Evolutionary conservation across 768 basidiomycete genomes (phyloP), one percentile per base, ranked within the genome.

Genomic region (Suillus bovinus): DNA sequence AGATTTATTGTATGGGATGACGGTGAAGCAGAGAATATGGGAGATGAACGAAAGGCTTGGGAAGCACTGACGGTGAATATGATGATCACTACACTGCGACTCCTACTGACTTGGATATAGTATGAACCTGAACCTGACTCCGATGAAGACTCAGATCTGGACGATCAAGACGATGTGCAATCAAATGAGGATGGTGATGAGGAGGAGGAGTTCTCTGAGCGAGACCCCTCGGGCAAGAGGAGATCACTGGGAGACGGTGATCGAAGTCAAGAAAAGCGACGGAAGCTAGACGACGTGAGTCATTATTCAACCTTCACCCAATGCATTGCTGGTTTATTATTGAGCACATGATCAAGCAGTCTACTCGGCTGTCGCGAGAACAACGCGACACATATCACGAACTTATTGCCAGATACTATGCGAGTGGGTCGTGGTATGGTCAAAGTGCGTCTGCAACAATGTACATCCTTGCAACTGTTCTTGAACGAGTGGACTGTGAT

Each of bases 1-100:
- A 80, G 89, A 58, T 86, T 98, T 22, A 79, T 96, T 34, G 82
- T 99, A 0, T 99, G 97, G 97, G 94, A 95, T 65, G 95, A 96
- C 69, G 94, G 93, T 4, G 87, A 85, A 20, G 89, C 87, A 2
- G 87, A 88, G 61, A 81, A 81, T 61, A 78, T 96, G 67, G 78
- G 79, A 41, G 84, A 90, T 49, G 88, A 94, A 69, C 82, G 83
- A 69, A 87, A 86, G 69, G 90, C 94, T 44, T 98, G 90, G 86
- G 91, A 96, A 75, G 85, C 88, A 14, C 74, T 94, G 6, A 85
- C 88, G 77, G 96, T 96, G 69, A 67, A 84, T 74, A 33, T 49
- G n/a, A 42, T 34, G 1, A n/a, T 20, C 11, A 7, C 36, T 59
- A 5, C n/a, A 31, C 60, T 63, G 44, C 33, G 10, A 10, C 16